Evolutionary conservation across 2,329 filamentous ascomycete species (phyloP).

Genomic region (Cordyceps pruinosa): DNA sequence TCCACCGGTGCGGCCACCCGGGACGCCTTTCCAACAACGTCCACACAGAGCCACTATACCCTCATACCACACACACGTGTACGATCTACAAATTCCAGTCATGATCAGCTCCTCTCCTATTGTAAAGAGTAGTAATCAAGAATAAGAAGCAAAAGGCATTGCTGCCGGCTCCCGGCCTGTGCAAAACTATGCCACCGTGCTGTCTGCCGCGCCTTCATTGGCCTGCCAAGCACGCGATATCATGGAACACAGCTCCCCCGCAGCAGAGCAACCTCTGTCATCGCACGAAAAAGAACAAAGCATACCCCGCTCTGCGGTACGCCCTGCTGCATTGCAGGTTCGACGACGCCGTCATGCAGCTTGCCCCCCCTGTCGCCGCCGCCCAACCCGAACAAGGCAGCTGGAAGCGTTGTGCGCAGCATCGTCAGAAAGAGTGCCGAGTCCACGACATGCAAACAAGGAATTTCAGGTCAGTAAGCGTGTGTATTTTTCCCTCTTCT

Average conservation of each 20-base stretch:
- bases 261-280: background rate
- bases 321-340: background rate
- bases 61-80: background rate
- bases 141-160: background rate
- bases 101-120: background rate
- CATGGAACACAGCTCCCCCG: background rate
- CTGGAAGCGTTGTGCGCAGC: background rate
- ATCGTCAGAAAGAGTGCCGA: background rate
- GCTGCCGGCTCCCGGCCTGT: background rate
- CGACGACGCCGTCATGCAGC: background rate
- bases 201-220: background rate
- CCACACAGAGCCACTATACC: background rate
- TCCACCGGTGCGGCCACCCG: background rate
- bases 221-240: background rate
- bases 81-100: background rate
- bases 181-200: background rate
- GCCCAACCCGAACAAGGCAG: slow-evolving; percentile 1
- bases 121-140: background rate
- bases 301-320: slow-evolving; percentile 1
- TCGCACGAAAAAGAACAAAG: background rate
- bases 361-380: background rate
- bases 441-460: background rate
- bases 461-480: background rate
- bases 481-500: background rate
- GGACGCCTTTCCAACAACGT: background rate